These are phyloP conservation scores for Rhynchosporium agropyri DNA, from an alignment of 2,329 filamentous ascomycete genomes.

Conservation along the genomic window DNA sequence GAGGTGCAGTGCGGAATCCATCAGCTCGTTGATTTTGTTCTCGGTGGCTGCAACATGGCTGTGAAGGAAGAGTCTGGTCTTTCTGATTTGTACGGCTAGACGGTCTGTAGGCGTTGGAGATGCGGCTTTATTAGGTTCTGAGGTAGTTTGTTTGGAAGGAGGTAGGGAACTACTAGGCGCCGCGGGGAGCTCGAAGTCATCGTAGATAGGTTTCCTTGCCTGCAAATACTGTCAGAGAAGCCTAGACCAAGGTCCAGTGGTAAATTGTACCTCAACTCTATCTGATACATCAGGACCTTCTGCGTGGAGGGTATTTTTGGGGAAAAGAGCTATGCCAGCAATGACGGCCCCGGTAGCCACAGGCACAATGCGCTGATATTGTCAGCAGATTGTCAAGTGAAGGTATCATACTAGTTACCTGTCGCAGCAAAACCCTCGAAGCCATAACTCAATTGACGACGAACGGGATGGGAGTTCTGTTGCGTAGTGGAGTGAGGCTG, in stretches of 20 bases:
- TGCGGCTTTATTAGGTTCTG: slow-evolving; percentile 39
- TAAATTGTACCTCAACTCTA: slow-evolving; percentile 19
- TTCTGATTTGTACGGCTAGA: slow-evolving; percentile 79
- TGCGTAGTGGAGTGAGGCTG: slow-evolving; percentile 27
- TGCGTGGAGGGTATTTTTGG: slow-evolving; percentile 50
- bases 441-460: slow-evolving; percentile 49
- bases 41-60: slow-evolving; percentile 73
- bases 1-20: slow-evolving; percentile 79
- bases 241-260: not conserved
- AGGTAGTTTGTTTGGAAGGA: slow-evolving; percentile 32
- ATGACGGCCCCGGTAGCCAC: slow-evolving; percentile 46
- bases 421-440: slow-evolving; percentile 54
- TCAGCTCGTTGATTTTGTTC: slow-evolving; percentile 78
- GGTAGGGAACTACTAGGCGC: slow-evolving; percentile 37
- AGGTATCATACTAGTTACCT: slow-evolving; percentile 45
- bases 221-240: slow-evolving; percentile 35
- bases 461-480: slow-evolving; percentile 33
- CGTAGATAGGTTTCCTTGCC: slow-evolving; percentile 77
- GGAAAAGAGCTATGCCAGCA: slow-evolving; percentile 50
- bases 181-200: slow-evolving; percentile 57
- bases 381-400: slow-evolving; percentile 32
- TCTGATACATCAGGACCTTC: slow-evolving; percentile 46
- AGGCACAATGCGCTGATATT: slow-evolving; percentile 51
- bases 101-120: slow-evolving; percentile 85
- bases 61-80: slow-evolving; percentile 80